Conservation (phyloP, 352 stramenopile genomes). For the Phytophthora macrochlamydospora region DNA sequence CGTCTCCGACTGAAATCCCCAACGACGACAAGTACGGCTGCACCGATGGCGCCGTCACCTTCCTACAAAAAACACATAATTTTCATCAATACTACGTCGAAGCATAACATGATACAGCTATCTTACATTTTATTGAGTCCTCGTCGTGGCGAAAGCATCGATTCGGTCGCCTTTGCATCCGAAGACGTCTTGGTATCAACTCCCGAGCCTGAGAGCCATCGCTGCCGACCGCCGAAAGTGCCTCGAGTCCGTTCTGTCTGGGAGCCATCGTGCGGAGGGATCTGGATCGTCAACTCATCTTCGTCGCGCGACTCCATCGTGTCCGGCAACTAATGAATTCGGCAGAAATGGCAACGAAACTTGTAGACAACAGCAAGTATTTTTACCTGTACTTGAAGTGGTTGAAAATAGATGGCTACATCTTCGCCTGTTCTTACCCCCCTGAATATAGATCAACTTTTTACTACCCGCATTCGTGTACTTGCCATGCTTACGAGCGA, state of each 20-base stretch:
- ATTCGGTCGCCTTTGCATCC: slow-evolving; percentile 49
- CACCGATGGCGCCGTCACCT: slow-evolving; percentile 70
- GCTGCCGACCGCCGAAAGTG: slow-evolving; percentile 74
- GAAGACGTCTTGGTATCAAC: slow-evolving; percentile 22
- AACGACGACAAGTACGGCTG: slow-evolving; percentile 77
- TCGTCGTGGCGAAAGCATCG: slow-evolving; percentile 52
- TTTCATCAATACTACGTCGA: neutral
- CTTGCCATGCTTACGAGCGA: slow-evolving; percentile 32
- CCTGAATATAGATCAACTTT: neutral
- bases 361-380: neutral
- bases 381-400: slow-evolving; percentile 1
- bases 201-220: slow-evolving; percentile 54
- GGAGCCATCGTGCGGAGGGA: slow-evolving; percentile 66
- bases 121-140: slow-evolving; percentile 44
- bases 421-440: neutral
- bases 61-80: slow-evolving; percentile 25
- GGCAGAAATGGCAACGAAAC: neutral
- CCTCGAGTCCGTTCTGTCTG: slow-evolving; percentile 72
- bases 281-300: slow-evolving; percentile 76
- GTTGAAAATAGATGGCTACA: slow-evolving; percentile 2
- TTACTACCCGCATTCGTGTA: neutral
- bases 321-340: no score
- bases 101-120: neutral
- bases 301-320: slow-evolving; percentile 58
- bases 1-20: slow-evolving; percentile 72